phyloP scores from a whole-genome alignment of 2,329 filamentous ascomycete species.

The Helotiales sp. region DNA sequence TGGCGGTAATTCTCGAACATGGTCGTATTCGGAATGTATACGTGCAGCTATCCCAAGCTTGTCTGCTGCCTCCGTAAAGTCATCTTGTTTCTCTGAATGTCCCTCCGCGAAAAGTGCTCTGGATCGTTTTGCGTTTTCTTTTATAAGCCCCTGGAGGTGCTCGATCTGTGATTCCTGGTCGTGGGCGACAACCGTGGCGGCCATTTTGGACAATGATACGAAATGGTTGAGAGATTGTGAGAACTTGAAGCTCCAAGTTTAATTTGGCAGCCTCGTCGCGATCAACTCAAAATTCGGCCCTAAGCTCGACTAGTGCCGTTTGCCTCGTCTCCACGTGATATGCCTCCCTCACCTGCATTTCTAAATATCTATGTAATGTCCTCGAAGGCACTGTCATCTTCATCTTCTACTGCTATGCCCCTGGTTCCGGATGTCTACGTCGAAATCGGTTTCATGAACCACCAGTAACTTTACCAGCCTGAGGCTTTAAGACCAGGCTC shows the following conservation, averaged over 20 bases:
- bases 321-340: not conserved
- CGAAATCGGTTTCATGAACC: no score
- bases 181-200: slow-evolving; percentile 2
- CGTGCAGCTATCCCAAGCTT: slow-evolving; percentile 31
- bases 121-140: slow-evolving; percentile 43
- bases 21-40: slow-evolving; percentile 65
- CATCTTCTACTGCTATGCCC: not conserved
- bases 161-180: slow-evolving; percentile 17
- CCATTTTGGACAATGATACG: slow-evolving; percentile 6
- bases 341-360: not conserved
- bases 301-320: not conserved
- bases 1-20: slow-evolving; percentile 74
- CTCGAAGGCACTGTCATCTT: not conserved
- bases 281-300: not conserved
- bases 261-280: not conserved
- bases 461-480: no score
- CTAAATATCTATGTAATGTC: not conserved
- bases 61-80: slow-evolving; percentile 31
- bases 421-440: not conserved
- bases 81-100: slow-evolving; percentile 22
- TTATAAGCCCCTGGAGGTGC: slow-evolving; percentile 40
- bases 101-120: slow-evolving; percentile 41
- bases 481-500: slow-evolving; percentile 10
- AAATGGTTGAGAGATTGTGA: not conserved
- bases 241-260: slow-evolving; percentile 5